Conservation (phyloP, 176 grass and related monocot genomes). For the Ensete glaucum region DNA sequence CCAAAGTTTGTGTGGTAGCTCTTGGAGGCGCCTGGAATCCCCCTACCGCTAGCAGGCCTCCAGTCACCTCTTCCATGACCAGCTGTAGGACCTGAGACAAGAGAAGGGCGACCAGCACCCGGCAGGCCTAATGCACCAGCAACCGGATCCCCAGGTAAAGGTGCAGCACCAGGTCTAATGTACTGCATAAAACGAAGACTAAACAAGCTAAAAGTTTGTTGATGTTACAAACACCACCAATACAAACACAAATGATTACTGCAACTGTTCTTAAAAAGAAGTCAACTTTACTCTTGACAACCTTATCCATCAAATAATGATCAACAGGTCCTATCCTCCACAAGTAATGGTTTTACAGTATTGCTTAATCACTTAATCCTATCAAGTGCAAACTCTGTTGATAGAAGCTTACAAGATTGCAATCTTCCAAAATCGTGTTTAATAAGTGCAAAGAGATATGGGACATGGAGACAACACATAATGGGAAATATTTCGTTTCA, state of each 20-base stretch:
- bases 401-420: no score
- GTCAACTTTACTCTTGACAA: background rate
- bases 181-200: slow-evolving; percentile 41
- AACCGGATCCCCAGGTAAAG: slow-evolving; percentile 33
- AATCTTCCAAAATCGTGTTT: no score
- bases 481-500: no score
- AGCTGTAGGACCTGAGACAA: slow-evolving; percentile 44
- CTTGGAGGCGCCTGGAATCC: slow-evolving; percentile 39
- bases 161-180: slow-evolving; percentile 60
- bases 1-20: slow-evolving; percentile 58
- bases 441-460: no score
- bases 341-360: background rate
- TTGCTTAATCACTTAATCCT: background rate
- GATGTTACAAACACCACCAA: background rate
- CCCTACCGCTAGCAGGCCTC: slow-evolving; percentile 67
- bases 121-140: slow-evolving; percentile 39
- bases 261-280: background rate
- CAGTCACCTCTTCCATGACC: slow-evolving; percentile 87
- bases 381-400: no score
- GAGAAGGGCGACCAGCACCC: slow-evolving; percentile 56
- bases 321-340: background rate
- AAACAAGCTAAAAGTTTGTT: background rate
- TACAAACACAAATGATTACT: background rate
- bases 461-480: no score
- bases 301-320: background rate